phyloP scores from a whole-genome alignment of 441 rosid genomes.

The Gossypium trilobum region DNA sequence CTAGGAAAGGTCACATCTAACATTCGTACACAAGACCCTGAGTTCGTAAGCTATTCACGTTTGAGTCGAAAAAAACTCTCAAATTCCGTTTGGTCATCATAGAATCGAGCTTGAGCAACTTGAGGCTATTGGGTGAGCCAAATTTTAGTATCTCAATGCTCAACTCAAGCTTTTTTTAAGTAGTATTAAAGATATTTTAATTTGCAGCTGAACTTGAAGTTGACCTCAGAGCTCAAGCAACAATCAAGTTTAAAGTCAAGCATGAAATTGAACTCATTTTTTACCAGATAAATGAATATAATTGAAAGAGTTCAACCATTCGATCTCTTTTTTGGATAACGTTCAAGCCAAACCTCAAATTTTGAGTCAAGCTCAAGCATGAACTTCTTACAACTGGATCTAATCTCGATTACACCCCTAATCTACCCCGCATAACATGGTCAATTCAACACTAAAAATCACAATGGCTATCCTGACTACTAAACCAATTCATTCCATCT shows the following conservation, averaged over 20 bases:
- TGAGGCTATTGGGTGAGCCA: background rate
- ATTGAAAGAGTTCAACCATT: background rate
- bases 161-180: too few species aligned
- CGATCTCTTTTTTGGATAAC: background rate
- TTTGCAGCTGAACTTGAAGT: too few species aligned
- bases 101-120: background rate
- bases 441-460: constrained; percentile 1
- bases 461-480: background rate
- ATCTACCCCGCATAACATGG: background rate
- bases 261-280: background rate
- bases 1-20: background rate
- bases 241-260: too few species aligned
- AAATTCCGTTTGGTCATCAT: background rate
- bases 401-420: background rate
- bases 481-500: background rate
- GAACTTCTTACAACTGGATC: background rate
- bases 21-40: background rate
- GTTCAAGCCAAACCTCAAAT: background rate
- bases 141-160: background rate
- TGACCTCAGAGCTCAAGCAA: too few species aligned
- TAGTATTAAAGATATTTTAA: too few species aligned
- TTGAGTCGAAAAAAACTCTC: background rate
- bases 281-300: background rate
- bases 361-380: background rate
- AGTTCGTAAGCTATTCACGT: background rate